A percentile compares a stretch with the other conserved stretches of the same genome.
Evolutionary conservation across 2,329 filamentous ascomycete genomes (phyloP).

Genomic region (Monilinia fructigena): DNA sequence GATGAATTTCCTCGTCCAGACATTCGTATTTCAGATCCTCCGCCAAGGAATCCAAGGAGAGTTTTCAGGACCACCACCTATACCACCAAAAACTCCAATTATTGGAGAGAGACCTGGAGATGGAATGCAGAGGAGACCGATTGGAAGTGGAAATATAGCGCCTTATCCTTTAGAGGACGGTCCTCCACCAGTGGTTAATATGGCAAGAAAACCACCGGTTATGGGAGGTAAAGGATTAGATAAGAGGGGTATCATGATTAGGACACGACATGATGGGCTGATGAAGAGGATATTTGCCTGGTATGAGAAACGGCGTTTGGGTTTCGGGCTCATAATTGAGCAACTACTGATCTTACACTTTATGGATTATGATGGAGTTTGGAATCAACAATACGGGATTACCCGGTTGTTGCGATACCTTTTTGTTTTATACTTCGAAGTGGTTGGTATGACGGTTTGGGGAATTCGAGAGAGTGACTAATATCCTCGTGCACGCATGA

Average conservation of each 20-base stretch:
- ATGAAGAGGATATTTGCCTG: background rate
- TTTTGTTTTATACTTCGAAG: slow-evolving; percentile 5
- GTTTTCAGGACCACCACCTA: slow-evolving; percentile 60
- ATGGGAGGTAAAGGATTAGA: slow-evolving; percentile 25
- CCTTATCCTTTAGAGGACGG: slow-evolving; percentile 80
- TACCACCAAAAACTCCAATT: slow-evolving; percentile 76
- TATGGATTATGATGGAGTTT: slow-evolving; percentile 10
- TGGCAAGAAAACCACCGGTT: slow-evolving; percentile 78
- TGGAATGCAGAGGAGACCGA: slow-evolving; percentile 31
- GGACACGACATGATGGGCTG: too few relatives aligned
- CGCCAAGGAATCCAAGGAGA: slow-evolving; percentile 25
- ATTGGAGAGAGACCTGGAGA: slow-evolving; percentile 46
- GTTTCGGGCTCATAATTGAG: slow-evolving; percentile 1
- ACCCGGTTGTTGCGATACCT: slow-evolving; percentile 13
- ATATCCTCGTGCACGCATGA: too few relatives aligned
- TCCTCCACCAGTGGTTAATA: slow-evolving; percentile 79
- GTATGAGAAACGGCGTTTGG: background rate
- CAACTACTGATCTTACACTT: background rate
- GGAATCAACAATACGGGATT: background rate
- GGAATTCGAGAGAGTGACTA: background rate
- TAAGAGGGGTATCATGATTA: background rate
- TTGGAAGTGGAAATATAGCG: slow-evolving; percentile 32
- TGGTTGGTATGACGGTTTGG: background rate
- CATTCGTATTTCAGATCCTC: slow-evolving; percentile 12
- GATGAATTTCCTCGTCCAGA: slow-evolving; percentile 56